phyloP scores from a whole-genome alignment of 345 rosid genomes.

The Euphorbia peplus region DNA sequence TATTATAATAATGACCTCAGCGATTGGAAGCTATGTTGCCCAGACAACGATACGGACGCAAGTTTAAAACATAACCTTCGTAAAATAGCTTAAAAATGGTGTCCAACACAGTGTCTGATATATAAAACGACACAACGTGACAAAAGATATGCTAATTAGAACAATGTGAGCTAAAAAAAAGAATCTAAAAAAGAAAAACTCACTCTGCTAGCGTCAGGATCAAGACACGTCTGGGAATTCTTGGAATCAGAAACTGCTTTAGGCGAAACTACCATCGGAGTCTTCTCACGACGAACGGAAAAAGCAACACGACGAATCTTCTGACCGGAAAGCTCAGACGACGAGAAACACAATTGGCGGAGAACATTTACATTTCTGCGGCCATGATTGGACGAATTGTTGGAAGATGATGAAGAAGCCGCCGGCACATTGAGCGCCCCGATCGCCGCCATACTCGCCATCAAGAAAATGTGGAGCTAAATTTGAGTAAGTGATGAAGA shows the following conservation, averaged over 20 bases:
- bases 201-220: slow-evolving; percentile 95
- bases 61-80: too few relatives aligned
- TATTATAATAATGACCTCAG: background rate
- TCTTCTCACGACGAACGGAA: slow-evolving; percentile 22
- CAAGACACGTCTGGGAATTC: slow-evolving; percentile 91
- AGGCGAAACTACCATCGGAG: slow-evolving; percentile 57
- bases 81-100: too few relatives aligned
- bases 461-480: background rate
- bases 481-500: background rate
- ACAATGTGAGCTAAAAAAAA: background rate
- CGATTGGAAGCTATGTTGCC: too few relatives aligned
- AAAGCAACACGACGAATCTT: slow-evolving; percentile 27
- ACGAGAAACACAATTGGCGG: slow-evolving; percentile 46
- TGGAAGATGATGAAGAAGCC: slow-evolving; percentile 17
- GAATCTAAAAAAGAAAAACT: slow-evolving; percentile 18
- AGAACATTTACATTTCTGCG: slow-evolving; percentile 4
- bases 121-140: too few relatives aligned
- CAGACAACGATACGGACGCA: too few relatives aligned
- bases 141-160: too few relatives aligned
- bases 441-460: slow-evolving; percentile 56
- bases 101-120: too few relatives aligned
- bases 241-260: slow-evolving; percentile 86
- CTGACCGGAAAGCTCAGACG: slow-evolving; percentile 50
- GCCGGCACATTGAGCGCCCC: slow-evolving; percentile 37
- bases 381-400: slow-evolving; percentile 13